phyloP scores from a whole-genome alignment of 208 protist species.

The Crithidia fasciculata region DNA sequence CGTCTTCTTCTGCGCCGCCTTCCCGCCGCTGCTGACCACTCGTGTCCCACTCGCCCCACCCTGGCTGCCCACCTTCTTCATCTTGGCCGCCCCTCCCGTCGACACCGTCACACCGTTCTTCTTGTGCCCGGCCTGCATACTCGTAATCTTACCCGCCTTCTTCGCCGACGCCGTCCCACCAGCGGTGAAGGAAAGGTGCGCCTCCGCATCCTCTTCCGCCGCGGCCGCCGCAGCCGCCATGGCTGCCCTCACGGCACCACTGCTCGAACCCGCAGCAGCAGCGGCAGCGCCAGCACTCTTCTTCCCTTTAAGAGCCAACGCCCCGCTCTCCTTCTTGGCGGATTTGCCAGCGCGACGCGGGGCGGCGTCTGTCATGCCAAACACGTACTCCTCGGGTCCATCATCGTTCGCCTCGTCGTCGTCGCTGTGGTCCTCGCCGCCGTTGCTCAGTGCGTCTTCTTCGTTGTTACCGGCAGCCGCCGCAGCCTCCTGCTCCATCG shows the following conservation, averaged over 20 bases:
- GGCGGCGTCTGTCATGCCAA: slow-evolving; percentile 59
- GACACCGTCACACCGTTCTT: slow-evolving; percentile 28
- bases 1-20: slow-evolving; percentile 35
- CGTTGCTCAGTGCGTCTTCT: slow-evolving; percentile 5
- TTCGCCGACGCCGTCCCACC: not conserved
- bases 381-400: slow-evolving; percentile 74
- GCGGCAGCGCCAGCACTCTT: slow-evolving; percentile 1
- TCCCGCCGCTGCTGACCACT: slow-evolving; percentile 42
- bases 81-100: slow-evolving; percentile 36
- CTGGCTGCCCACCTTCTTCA: slow-evolving; percentile 45
- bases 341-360: slow-evolving; percentile 24
- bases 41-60: slow-evolving; percentile 31
- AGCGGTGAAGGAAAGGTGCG: not conserved
- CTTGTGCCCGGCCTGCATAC: slow-evolving; percentile 33
- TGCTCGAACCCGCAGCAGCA: slow-evolving; percentile 1
- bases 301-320: slow-evolving; percentile 2
- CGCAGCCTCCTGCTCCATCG: slow-evolving; percentile 3
- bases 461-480: slow-evolving; percentile 3
- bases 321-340: slow-evolving; percentile 30
- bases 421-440: slow-evolving; percentile 18
- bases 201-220: slow-evolving; percentile 8
- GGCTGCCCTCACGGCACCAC: not conserved
- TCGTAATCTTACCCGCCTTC: slow-evolving; percentile 33
- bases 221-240: not conserved
- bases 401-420: slow-evolving; percentile 24